Percentiles rank a stretch among this genome's conserved stretches.
Evolutionary conservation across 73 alveolate species (phyloP).

Genomic region (Paramecium biaurelia): DNA sequence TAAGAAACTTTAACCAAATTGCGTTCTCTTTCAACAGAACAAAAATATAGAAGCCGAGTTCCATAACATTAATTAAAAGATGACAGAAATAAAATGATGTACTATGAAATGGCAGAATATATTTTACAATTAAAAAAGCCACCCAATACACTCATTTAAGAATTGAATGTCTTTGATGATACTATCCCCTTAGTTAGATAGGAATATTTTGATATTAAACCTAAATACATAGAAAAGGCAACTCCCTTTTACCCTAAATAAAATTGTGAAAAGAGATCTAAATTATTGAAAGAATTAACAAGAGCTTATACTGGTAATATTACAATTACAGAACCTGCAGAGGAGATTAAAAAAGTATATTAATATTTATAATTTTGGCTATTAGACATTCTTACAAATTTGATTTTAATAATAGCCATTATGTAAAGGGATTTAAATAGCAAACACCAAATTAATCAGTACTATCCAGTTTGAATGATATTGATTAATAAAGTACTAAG

Average conservation of each 20-base stretch:
- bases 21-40: slow-evolving; percentile 5
- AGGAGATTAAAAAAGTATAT: slow-evolving; percentile 14
- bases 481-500: not conserved
- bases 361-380: not conserved
- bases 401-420: not conserved
- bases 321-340: not conserved
- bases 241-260: not conserved
- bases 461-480: not conserved
- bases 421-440: not conserved
- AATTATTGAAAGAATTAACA: slow-evolving; percentile 1
- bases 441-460: not conserved
- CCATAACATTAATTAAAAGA: not conserved
- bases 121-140: not conserved
- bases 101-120: slow-evolving; percentile 39
- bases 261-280: not conserved
- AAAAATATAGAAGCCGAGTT: not conserved
- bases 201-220: not conserved
- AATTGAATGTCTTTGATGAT: not conserved
- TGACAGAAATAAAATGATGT: not conserved
- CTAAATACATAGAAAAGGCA: not conserved
- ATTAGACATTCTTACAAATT: not conserved
- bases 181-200: not conserved
- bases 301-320: not conserved
- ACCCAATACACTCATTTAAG: not conserved
- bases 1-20: not conserved